Conservation (phyloP, 73 alveolate genomes). For the Tetrahymena borealis region DNA sequence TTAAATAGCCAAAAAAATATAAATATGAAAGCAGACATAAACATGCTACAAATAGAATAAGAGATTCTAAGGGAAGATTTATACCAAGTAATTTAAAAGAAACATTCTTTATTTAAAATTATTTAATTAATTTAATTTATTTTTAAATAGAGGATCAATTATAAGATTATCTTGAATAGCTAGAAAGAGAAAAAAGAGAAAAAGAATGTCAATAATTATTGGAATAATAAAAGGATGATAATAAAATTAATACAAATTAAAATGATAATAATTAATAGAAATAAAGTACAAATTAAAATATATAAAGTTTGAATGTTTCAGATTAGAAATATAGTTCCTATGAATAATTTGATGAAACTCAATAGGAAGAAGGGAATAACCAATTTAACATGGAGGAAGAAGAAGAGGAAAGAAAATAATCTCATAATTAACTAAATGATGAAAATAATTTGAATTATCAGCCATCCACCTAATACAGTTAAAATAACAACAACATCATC, state of each 20-base stretch:
- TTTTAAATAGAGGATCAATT: neutral
- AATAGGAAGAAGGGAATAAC: too few relatives aligned
- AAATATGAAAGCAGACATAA: neutral
- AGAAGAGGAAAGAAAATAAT: neutral
- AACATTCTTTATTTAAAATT: neutral
- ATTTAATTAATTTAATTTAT: neutral
- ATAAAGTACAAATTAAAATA: neutral
- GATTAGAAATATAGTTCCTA: neutral
- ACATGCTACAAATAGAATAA: neutral
- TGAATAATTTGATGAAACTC: neutral
- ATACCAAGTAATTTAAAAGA: neutral
- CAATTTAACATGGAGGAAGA: too few relatives aligned
- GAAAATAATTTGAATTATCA: too few relatives aligned
- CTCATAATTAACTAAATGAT: too few relatives aligned
- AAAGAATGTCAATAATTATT: neutral
- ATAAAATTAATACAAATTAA: neutral
- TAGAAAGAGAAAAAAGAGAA: neutral
- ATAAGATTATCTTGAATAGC: neutral
- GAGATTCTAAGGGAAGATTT: neutral
- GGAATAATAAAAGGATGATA: neutral
- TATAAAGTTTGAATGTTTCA: neutral
- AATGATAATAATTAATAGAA: neutral
- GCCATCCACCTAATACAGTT: too few relatives aligned
- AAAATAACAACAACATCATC: too few relatives aligned
- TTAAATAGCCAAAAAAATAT: neutral